Evolutionary conservation across 331 rosid genomes (phyloP), one percentile per base, ranked within the genome.

Genomic region (Ulmus americana): DNA sequence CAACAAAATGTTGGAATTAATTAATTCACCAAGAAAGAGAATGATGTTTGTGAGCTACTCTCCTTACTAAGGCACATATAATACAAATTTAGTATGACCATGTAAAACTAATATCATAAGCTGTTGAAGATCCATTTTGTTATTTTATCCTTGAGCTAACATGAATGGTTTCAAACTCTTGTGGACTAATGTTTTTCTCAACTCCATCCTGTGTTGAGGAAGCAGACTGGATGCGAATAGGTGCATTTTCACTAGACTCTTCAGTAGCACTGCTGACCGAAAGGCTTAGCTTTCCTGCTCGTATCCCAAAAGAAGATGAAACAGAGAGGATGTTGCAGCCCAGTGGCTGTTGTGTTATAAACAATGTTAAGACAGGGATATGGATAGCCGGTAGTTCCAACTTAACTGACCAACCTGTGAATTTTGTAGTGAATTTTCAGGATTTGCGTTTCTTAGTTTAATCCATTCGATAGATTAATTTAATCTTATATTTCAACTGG

Each of bases 151-250:
- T 28, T 39, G 63, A 7, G 47, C 18, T 39, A 39, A 14, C 10
- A 42, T 6, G 35, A 40, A 41, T 18, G 62, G 11, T 39, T 40
- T 5, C 14, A 39, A 15, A 5, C 5, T 65, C 6, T 28, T 2
- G 15, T 9, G 15, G 18, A 67, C 18, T 53, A 3, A 58, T 64
- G 54, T 66, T 51, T 10, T 58, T 67, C 44, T 45, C 61, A 10
- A 58, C 71, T 60, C 46, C 39, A 64, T 54, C 50, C 13, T 47
- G 44, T 44, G 7, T 53, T 70, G 42, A 45, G 38, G 45, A 64
- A 50, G 57, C 86, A 94, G 99, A 94, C 69, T 87, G 95, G 97
- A 94, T 79, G 97, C 85, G 99, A 0, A 87, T 94, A 44, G 99
- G 97, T 6, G 98, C 98, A 51, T 89, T 89, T 76, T 83, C 65